Evolutionary conservation across 2,329 filamentous ascomycete genomes (phyloP).

Genomic region (Ophioceras dolichostomum): DNA sequence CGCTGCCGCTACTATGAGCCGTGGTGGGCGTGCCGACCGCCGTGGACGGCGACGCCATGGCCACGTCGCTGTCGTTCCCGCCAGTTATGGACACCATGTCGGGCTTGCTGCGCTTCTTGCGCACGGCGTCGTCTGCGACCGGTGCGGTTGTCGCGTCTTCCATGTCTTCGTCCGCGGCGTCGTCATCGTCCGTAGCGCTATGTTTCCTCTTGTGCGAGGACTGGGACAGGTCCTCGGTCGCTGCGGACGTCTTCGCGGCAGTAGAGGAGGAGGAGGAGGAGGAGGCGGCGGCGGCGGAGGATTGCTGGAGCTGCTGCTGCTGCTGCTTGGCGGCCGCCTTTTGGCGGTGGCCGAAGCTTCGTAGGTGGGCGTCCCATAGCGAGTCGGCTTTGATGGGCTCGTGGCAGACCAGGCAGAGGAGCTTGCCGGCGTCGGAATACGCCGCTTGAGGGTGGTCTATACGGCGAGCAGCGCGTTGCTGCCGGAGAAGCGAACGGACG

Average conservation of each 20-base stretch:
- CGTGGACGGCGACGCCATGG: neutral
- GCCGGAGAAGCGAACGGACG: slow-evolving; percentile 66
- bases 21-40: neutral
- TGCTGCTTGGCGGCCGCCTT: slow-evolving; percentile 9
- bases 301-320: slow-evolving; percentile 12
- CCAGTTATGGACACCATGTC: slow-evolving; percentile 11
- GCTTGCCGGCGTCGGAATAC: slow-evolving; percentile 56
- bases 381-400: slow-evolving; percentile 52
- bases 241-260: slow-evolving; percentile 3
- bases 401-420: slow-evolving; percentile 56
- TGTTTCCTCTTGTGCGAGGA: slow-evolving; percentile 16
- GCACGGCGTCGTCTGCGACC: slow-evolving; percentile 17
- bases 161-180: slow-evolving; percentile 8
- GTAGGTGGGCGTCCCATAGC: slow-evolving; percentile 53
- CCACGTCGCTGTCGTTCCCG: slow-evolving; percentile 1
- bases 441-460: slow-evolving; percentile 57
- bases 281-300: slow-evolving; percentile 4
- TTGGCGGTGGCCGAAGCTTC: slow-evolving; percentile 32
- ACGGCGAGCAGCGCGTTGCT: slow-evolving; percentile 61
- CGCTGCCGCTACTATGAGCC: neutral
- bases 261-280: neutral
- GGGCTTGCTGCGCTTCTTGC: slow-evolving; percentile 33
- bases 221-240: slow-evolving; percentile 3
- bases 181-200: slow-evolving; percentile 10
- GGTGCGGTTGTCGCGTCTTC: slow-evolving; percentile 7